A percentile compares a stretch with the other conserved stretches of the same genome.
Evolutionary conservation across 2,329 filamentous ascomycete genomes (phyloP).

Genomic region (Nannizzia gypsea): DNA sequence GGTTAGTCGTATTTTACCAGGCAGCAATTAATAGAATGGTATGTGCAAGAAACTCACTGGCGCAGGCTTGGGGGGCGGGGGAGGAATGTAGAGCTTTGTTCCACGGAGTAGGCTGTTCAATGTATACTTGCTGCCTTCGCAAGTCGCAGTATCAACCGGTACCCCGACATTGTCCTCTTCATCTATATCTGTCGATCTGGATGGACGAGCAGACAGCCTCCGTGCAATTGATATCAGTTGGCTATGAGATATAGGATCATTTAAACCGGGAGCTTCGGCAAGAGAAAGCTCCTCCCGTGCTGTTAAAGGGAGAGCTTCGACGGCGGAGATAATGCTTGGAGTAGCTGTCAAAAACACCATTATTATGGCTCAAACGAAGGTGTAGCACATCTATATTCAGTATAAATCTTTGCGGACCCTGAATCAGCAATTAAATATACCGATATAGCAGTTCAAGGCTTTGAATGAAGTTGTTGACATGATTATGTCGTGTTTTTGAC

Average conservation of each 20-base stretch:
- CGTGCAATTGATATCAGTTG: slow-evolving; percentile 30
- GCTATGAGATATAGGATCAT: slow-evolving; percentile 32
- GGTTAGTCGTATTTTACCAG: background rate
- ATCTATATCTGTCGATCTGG: background rate
- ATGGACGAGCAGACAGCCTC: slow-evolving; percentile 15
- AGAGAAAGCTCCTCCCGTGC: slow-evolving; percentile 26
- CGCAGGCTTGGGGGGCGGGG: slow-evolving; percentile 66
- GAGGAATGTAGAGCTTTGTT: slow-evolving; percentile 61
- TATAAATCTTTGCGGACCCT: background rate
- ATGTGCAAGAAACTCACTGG: slow-evolving; percentile 43
- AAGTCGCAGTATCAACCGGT: background rate
- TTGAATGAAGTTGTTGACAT: background rate
- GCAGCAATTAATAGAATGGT: background rate
- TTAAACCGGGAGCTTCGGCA: slow-evolving; percentile 19
- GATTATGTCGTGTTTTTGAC: background rate
- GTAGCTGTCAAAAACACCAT: slow-evolving; percentile 37
- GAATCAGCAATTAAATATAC: background rate
- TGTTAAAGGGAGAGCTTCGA: slow-evolving; percentile 25
- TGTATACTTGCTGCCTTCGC: slow-evolving; percentile 27
- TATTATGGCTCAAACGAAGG: background rate
- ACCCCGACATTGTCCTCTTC: slow-evolving; percentile 19
- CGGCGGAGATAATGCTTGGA: slow-evolving; percentile 27
- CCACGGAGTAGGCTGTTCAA: slow-evolving; percentile 63
- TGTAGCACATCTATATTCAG: background rate
- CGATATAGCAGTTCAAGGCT: background rate